phyloP scores from a whole-genome alignment of 2,329 filamentous ascomycete genomes.

The Cercospora beticola region DNA sequence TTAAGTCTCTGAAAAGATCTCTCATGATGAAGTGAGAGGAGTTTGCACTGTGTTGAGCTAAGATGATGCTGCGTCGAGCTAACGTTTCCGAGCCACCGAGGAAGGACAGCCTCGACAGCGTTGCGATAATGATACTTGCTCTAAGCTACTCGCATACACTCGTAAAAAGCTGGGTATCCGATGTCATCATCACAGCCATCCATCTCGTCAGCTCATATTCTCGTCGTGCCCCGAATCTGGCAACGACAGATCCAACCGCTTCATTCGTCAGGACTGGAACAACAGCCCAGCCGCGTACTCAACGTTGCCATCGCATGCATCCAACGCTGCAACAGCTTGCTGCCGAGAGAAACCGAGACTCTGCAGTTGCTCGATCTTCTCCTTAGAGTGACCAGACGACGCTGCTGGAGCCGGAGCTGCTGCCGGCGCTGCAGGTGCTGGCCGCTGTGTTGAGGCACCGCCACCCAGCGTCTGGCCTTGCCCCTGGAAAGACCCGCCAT shows the following conservation, averaged over 20 bases:
- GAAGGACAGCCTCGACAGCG: background rate
- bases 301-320: slow-evolving; percentile 80
- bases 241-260: background rate
- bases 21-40: background rate
- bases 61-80: background rate
- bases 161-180: slow-evolving; percentile 9
- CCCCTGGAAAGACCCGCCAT: slow-evolving; percentile 32
- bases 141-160: slow-evolving; percentile 8
- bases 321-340: slow-evolving; percentile 75
- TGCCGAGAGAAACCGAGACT: slow-evolving; percentile 74
- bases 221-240: background rate
- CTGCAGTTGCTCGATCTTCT: slow-evolving; percentile 72
- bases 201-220: background rate
- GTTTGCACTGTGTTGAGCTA: background rate
- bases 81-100: background rate
- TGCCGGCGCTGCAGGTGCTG: slow-evolving; percentile 18
- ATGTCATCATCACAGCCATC: background rate
- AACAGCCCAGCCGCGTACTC: slow-evolving; percentile 84
- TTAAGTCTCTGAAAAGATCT: background rate
- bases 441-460: slow-evolving; percentile 23
- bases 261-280: slow-evolving; percentile 41
- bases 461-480: slow-evolving; percentile 35
- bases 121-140: slow-evolving; percentile 9
- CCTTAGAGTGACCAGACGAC: slow-evolving; percentile 51
- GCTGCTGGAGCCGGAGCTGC: slow-evolving; percentile 21